Conservation (phyloP, 139 green algal genomes). For the Eudorina sp. region DNA sequence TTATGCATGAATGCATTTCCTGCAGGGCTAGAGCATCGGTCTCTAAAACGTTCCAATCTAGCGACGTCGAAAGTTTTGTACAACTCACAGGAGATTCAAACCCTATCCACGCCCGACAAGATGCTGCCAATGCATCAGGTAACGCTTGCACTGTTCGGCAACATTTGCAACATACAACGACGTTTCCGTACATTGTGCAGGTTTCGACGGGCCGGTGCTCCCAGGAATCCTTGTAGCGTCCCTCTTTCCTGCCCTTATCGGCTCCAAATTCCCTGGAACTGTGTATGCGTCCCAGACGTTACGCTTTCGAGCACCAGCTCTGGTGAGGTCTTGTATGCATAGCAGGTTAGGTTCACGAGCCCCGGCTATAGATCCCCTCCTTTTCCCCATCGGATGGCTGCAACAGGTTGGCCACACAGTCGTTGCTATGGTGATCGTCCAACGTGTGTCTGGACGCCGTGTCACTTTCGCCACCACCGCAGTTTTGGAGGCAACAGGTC, state of each 20-base stretch:
- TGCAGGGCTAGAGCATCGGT: neutral
- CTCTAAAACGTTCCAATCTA: neutral
- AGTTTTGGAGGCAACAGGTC: neutral
- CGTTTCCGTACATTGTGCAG: constrained; percentile 36
- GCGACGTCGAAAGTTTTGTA: constrained; percentile 50
- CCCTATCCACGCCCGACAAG: constrained; percentile 72
- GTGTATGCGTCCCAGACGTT: constrained; percentile 81
- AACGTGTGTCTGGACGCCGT: neutral
- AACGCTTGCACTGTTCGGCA: too few relatives aligned
- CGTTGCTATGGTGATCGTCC: constrained; percentile 18
- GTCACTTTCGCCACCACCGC: constrained; percentile 43
- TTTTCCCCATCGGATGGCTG: too few relatives aligned
- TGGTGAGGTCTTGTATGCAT: constrained; percentile 47
- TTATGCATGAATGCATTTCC: neutral
- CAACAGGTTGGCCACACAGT: constrained; percentile 29
- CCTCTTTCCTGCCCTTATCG: constrained; percentile 86
- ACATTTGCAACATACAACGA: too few relatives aligned
- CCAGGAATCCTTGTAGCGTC: constrained; percentile 82
- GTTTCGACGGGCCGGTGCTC: constrained; percentile 62
- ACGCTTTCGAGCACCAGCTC: constrained; percentile 67
- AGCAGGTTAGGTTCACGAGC: constrained; percentile 8
- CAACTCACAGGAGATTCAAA: constrained; percentile 78
- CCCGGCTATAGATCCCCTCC: too few relatives aligned
- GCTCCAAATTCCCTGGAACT: constrained; percentile 72
- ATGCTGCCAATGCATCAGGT: constrained; percentile 47